Evolutionary conservation across 306 rosid genomes (phyloP).

Genomic region (Quillaja saponaria): DNA sequence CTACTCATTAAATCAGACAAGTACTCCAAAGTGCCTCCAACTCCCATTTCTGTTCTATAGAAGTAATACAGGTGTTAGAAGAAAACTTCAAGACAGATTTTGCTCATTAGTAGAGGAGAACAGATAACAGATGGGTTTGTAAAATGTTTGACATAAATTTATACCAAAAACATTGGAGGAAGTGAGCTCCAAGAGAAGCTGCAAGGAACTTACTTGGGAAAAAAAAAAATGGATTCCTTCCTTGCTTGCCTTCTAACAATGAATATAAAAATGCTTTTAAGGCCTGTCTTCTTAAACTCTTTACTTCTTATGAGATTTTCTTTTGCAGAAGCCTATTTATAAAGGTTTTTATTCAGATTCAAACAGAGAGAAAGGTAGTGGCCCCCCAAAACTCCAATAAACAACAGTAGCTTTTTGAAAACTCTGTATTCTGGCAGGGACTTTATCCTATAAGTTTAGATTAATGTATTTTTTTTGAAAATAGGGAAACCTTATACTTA

Average conservation of each 20-base stretch:
- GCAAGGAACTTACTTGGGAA: constrained; percentile 45
- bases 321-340: constrained; percentile 45
- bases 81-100: constrained; percentile 8
- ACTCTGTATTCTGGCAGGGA: constrained; percentile 2
- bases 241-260: constrained; percentile 54
- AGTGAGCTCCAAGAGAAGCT: constrained; percentile 43
- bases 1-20: constrained; percentile 78
- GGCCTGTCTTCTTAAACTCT: constrained; percentile 38
- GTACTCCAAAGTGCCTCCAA: constrained; percentile 79
- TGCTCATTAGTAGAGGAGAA: constrained; percentile 18
- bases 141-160: constrained; percentile 27
- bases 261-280: constrained; percentile 26
- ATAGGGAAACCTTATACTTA: background rate
- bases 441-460: background rate
- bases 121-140: constrained; percentile 18
- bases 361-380: constrained; percentile 45
- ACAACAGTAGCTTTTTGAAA: constrained; percentile 19
- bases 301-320: constrained; percentile 39
- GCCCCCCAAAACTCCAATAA: constrained; percentile 39
- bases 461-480: background rate
- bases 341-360: constrained; percentile 41
- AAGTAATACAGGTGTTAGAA: constrained; percentile 8
- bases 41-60: constrained; percentile 65
- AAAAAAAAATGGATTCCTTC: constrained; percentile 44
- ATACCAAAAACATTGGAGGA: constrained; percentile 32